Conservation (phyloP, 78 protist species). For the Guillardia theta region DNA sequence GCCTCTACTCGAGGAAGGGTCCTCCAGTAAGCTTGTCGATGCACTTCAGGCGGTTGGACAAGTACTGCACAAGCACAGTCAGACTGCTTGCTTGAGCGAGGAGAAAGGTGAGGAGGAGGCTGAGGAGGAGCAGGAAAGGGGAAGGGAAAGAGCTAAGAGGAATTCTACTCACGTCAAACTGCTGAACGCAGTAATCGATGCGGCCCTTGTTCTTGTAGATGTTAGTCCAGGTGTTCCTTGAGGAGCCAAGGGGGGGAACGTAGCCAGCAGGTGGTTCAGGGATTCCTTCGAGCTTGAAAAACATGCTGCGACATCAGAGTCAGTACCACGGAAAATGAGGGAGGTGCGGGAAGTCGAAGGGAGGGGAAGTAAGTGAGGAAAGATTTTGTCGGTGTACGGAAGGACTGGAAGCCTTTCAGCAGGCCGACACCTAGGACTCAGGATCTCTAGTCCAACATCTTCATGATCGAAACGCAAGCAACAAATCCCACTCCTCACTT, state of each 20-base stretch:
- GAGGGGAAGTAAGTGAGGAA: no score
- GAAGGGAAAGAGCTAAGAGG: no score
- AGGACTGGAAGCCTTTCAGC: no score
- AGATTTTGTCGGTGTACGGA: no score
- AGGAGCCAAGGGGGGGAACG: conserved; percentile 23
- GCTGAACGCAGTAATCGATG: conserved; percentile 37
- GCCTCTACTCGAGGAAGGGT: conserved; percentile 33
- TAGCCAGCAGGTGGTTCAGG: conserved; percentile 30
- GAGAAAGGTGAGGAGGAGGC: neutral
- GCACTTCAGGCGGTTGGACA: conserved; percentile 36
- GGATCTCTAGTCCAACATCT: no score
- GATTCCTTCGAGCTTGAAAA: neutral
- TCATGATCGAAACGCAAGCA: no score
- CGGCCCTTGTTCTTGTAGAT: conserved; percentile 38
- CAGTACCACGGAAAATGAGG: no score
- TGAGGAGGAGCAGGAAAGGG: neutral
- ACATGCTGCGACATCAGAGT: neutral
- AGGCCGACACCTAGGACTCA: no score
- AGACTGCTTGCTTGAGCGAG: neutral
- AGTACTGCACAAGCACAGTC: neutral
- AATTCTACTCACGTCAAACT: neutral
- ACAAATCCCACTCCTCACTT: no score
- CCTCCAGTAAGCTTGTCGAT: conserved; percentile 42
- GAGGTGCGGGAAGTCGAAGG: no score
- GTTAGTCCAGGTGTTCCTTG: conserved; percentile 15